Evolutionary conservation across 441 rosid genomes (phyloP).

Genomic region (Gossypium lobatum): DNA sequence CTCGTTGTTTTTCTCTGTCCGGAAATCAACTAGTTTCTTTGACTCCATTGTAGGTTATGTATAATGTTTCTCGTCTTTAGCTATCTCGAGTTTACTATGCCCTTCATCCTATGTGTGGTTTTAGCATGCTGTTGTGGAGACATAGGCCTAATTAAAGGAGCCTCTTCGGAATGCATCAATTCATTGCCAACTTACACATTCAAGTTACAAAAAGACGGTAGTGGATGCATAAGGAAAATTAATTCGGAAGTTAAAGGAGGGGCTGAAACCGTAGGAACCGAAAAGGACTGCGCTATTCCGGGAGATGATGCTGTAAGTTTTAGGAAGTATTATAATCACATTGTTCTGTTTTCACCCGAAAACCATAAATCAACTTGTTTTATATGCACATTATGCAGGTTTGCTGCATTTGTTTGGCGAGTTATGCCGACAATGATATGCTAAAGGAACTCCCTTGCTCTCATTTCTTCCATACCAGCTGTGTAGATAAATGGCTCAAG

Average conservation of each 20-base stretch:
- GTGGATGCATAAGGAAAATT: slow-evolving; percentile 1
- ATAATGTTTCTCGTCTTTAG: slow-evolving; percentile 12
- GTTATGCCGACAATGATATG: slow-evolving; percentile 9
- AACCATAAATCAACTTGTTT: background rate
- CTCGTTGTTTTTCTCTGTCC: background rate
- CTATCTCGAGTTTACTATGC: slow-evolving; percentile 11
- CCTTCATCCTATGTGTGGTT: slow-evolving; percentile 13
- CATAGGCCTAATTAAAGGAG: background rate
- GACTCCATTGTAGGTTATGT: slow-evolving; percentile 2
- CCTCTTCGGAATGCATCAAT: background rate
- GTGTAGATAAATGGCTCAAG: slow-evolving; percentile 14
- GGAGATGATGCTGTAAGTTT: slow-evolving; percentile 14
- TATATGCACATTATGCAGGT: background rate
- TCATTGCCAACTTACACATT: slow-evolving; percentile 8
- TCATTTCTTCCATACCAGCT: slow-evolving; percentile 8
- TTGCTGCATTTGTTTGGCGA: slow-evolving; percentile 12
- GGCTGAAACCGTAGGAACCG: background rate
- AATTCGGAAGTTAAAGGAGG: background rate
- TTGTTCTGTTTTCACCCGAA: background rate
- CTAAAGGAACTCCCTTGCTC: slow-evolving; percentile 13
- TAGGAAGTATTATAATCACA: background rate
- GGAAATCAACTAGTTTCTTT: background rate
- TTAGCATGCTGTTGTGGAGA: slow-evolving; percentile 11
- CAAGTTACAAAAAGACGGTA: slow-evolving; percentile 5
- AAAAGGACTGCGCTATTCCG: background rate